Percentiles rank a stretch among this genome's conserved stretches.
Evolutionary conservation across 2,329 filamentous ascomycete species (phyloP).

Genomic region (Neopestalotiopsis sp.): DNA sequence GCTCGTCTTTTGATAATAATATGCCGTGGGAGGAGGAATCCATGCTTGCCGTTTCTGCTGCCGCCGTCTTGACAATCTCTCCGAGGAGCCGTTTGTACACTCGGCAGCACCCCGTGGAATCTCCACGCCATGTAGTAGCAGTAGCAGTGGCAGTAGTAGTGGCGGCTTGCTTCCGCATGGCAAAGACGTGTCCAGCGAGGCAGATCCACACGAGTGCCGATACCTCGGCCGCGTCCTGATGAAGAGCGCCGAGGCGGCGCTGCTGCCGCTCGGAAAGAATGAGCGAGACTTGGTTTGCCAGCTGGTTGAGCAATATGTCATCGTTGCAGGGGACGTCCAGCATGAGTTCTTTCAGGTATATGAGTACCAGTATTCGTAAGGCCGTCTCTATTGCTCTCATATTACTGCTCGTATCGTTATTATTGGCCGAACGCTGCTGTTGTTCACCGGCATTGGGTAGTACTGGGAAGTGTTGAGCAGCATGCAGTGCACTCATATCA

Average conservation of each 20-base stretch:
- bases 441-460: too few species aligned
- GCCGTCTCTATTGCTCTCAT: slow-evolving; percentile 14
- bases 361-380: slow-evolving; percentile 19
- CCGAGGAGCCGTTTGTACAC: not conserved
- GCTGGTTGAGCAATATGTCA: slow-evolving; percentile 5
- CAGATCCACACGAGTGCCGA: slow-evolving; percentile 21
- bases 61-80: not conserved
- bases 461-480: too few species aligned
- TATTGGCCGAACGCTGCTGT: too few species aligned
- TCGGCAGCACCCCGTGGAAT: not conserved
- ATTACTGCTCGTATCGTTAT: slow-evolving; percentile 1
- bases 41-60: not conserved
- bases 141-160: too few species aligned
- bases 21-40: too few species aligned
- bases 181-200: slow-evolving; percentile 15
- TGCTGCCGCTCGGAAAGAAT: slow-evolving; percentile 6
- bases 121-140: too few species aligned
- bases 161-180: not conserved
- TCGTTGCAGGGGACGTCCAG: slow-evolving; percentile 22
- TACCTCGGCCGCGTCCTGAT: not conserved
- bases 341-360: slow-evolving; percentile 20
- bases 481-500: not conserved
- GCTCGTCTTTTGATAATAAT: not conserved
- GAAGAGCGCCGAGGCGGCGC: not conserved
- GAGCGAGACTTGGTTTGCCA: not conserved